Evolutionary conservation across 176 grass and related monocot species (phyloP), one percentile per base, ranked within the genome.

Genomic region (Oryza glaberrima): DNA sequence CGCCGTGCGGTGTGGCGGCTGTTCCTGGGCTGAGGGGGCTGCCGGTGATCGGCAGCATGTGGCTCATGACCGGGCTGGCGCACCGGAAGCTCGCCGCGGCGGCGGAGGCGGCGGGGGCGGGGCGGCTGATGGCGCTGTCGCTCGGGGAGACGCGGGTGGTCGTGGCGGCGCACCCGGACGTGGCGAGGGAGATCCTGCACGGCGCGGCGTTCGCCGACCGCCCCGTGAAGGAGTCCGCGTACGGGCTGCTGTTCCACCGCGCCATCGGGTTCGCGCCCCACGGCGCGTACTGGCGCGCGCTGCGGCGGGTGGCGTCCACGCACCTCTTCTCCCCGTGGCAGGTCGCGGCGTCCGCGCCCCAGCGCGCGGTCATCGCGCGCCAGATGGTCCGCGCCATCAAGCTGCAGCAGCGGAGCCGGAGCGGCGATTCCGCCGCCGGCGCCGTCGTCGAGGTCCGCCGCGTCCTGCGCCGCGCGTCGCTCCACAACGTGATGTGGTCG

Each of bases 251-350:
- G 19, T 98, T 98, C 82, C 80, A 95, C 89, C 96, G 96, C 82
- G 96, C 96, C 82, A 98, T 98, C 77, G 96, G 96, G 7, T 98
- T 98, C 88, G 96, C 96, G 11, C 96, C 93, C 2, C 85, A 98
- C 77, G 87, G 93, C 22, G 14, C 16, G 0, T 95, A 98, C 87
- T 95, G 96, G 93, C 93, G 93, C 69, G 49, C 64, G 30, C 93
- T 95, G 10, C 91, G 96, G 58, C 91, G 91, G 65, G 87, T 94
- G 17, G 91, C 93, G 19, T 90, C 93, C 63, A 67, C 70, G 1
- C 93, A 98, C 80, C 96, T 98, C 69, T 98, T 98, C 85, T 95
- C 89, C 4, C 96, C 96, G 34, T 90, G 92, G 85, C 91, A 95
- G 85, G 84, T 98, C 19, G 58, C 91, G 0, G 90, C 90, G 23